Evolutionary conservation across 305 asterid species (phyloP).

Genomic region (Nicotiana rustica): DNA sequence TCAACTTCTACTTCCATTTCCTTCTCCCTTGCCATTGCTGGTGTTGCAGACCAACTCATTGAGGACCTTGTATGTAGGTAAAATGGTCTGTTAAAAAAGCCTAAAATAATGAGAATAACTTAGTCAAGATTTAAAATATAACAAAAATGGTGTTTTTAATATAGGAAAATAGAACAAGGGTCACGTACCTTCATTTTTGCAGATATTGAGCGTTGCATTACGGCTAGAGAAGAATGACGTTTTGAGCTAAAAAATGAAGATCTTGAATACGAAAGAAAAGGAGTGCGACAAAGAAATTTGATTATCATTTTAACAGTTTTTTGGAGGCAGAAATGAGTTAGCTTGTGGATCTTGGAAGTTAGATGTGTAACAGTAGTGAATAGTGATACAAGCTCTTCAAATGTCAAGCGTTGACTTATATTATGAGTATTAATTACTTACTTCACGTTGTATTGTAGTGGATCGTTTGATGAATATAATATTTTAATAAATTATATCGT

Average conservation of each 20-base stretch:
- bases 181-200: neutral
- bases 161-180: neutral
- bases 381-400: too few species aligned
- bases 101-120: neutral
- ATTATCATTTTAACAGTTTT: constrained; percentile 15
- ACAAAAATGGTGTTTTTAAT: neutral
- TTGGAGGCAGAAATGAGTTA: constrained; percentile 8
- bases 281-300: neutral
- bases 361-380: too few species aligned
- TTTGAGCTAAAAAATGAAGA: constrained; percentile 29
- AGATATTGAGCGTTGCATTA: constrained; percentile 39
- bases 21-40: constrained; percentile 46
- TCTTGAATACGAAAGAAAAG: constrained; percentile 23
- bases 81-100: neutral
- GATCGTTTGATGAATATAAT: too few species aligned
- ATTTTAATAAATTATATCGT: too few species aligned
- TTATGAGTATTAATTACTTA: too few species aligned
- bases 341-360: too few species aligned
- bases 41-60: constrained; percentile 54
- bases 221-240: constrained; percentile 37
- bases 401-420: too few species aligned
- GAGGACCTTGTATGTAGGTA: constrained; percentile 42
- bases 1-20: constrained; percentile 50
- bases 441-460: too few species aligned
- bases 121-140: neutral